phyloP scores from a whole-genome alignment of 345 rosid species.

The Lumnitzera littorea region DNA sequence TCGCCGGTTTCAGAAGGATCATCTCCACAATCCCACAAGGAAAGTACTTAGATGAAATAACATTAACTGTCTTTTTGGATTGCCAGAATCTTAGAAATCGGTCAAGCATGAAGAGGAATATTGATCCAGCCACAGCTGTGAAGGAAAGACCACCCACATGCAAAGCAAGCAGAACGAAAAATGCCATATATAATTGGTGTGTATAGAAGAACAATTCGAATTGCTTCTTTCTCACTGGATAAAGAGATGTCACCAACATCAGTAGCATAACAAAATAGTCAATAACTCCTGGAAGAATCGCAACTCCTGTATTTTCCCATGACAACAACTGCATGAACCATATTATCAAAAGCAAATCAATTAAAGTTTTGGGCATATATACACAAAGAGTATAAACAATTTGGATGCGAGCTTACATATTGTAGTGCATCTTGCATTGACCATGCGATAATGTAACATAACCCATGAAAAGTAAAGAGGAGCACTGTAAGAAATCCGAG shows the following conservation, averaged over 20 bases:
- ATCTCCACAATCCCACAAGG: slow-evolving; percentile 80
- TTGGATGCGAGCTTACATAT: too few relatives aligned
- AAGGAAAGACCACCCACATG: slow-evolving; percentile 74
- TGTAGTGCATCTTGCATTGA: too few relatives aligned
- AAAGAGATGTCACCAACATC: slow-evolving; percentile 83
- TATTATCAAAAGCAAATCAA: too few relatives aligned
- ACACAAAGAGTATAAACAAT: too few relatives aligned
- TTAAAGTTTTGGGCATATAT: too few relatives aligned
- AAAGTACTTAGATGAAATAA: slow-evolving; percentile 64
- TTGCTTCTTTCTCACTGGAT: slow-evolving; percentile 51
- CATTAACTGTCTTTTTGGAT: slow-evolving; percentile 57
- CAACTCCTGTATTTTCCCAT: slow-evolving; percentile 53
- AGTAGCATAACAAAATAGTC: slow-evolving; percentile 65
- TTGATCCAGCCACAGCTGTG: slow-evolving; percentile 65
- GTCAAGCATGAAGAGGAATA: slow-evolving; percentile 77
- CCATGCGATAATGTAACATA: slow-evolving; percentile 38
- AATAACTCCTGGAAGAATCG: slow-evolving; percentile 68
- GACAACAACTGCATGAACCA: slow-evolving; percentile 39
- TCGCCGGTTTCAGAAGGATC: slow-evolving; percentile 59
- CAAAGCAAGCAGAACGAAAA: slow-evolving; percentile 68
- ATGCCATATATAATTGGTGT: slow-evolving; percentile 75
- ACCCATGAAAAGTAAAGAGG: slow-evolving; percentile 74
- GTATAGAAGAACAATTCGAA: slow-evolving; percentile 94
- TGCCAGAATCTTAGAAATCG: slow-evolving; percentile 90
- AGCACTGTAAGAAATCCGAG: slow-evolving; percentile 81